Conservation (phyloP, 179 eudicot species). For the Beta corolliflora region DNA sequence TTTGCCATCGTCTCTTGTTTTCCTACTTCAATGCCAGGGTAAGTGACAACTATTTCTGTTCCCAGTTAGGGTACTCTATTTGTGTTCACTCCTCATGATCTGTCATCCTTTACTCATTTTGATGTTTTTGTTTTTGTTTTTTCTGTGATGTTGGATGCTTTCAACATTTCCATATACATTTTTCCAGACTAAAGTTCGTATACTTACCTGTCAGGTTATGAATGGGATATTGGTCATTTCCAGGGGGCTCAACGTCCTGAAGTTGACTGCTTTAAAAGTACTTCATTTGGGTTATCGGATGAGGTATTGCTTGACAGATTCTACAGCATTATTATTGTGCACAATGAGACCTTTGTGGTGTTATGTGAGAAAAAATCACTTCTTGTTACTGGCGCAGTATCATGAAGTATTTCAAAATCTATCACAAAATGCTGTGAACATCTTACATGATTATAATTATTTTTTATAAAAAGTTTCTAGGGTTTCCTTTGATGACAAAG, state of each 20-base stretch:
- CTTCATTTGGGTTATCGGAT: slow-evolving; percentile 81
- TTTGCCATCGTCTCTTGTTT: no score
- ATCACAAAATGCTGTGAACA: not conserved
- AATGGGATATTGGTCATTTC: slow-evolving; percentile 98
- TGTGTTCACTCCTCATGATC: not conserved
- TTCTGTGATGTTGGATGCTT: not conserved
- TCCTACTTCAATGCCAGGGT: no score
- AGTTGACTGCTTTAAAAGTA: slow-evolving; percentile 91
- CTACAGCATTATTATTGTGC: slow-evolving; percentile 10
- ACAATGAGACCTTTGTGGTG: not conserved
- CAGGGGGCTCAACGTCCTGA: slow-evolving; percentile 88
- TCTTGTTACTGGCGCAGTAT: not conserved
- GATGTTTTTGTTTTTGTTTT: slow-evolving; percentile 1
- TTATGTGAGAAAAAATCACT: not conserved
- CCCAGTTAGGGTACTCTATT: not conserved
- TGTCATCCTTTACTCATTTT: not conserved
- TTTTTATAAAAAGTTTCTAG: not conserved
- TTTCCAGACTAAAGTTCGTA: slow-evolving; percentile 6
- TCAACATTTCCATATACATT: not conserved
- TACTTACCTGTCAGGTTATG: slow-evolving; percentile 70
- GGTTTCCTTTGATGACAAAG: not conserved
- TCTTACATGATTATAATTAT: not conserved
- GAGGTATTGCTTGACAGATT: slow-evolving; percentile 48
- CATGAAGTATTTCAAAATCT: not conserved
- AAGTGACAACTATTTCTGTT: no score